A percentile compares a stretch with the other conserved stretches of the same genome.
These are phyloP conservation scores for Tripterygium wilfordii DNA, from an alignment of 177 flowering plant genomes.

Conservation along the genomic window DNA sequence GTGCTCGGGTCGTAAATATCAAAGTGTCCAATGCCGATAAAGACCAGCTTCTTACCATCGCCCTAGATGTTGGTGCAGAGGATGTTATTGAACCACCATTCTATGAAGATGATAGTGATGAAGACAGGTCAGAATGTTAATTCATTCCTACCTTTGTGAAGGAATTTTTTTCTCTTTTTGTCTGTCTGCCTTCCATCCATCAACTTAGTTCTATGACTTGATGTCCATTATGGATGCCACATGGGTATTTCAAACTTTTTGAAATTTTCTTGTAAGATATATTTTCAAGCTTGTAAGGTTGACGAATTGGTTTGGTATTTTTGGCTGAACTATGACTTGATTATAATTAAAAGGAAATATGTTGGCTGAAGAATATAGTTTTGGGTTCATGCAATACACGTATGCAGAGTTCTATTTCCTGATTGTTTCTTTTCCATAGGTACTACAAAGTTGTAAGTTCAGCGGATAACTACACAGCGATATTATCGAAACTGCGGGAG, in stretches of 20 bases:
- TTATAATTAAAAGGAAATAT: no score
- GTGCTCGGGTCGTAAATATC: slow-evolving; percentile 75
- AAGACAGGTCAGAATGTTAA: slow-evolving; percentile 71
- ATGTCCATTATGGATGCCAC: no score
- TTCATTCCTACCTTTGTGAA: no score
- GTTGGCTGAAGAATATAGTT: no score
- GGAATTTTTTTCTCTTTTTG: background rate
- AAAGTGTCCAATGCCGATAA: slow-evolving; percentile 72
- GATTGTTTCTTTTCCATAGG: slow-evolving; percentile 25
- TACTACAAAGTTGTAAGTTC: slow-evolving; percentile 73
- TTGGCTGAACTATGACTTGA: no score
- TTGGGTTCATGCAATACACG: no score
- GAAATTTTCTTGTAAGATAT: no score
- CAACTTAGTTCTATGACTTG: no score
- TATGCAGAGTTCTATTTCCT: background rate
- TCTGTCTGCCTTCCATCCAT: no score
- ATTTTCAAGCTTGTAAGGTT: no score
- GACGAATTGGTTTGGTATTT: no score
- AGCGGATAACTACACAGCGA: slow-evolving; percentile 52
- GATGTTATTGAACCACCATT: slow-evolving; percentile 85
- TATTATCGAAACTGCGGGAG: slow-evolving; percentile 68
- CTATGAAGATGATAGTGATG: slow-evolving; percentile 72
- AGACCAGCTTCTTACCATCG: slow-evolving; percentile 76
- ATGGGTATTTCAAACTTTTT: no score
- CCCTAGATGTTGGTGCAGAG: slow-evolving; percentile 97